Percentiles rank a stretch among this genome's conserved stretches.
phyloP scores from a whole-genome alignment of 148 eudicot species.

The Rheum nobile region DNA sequence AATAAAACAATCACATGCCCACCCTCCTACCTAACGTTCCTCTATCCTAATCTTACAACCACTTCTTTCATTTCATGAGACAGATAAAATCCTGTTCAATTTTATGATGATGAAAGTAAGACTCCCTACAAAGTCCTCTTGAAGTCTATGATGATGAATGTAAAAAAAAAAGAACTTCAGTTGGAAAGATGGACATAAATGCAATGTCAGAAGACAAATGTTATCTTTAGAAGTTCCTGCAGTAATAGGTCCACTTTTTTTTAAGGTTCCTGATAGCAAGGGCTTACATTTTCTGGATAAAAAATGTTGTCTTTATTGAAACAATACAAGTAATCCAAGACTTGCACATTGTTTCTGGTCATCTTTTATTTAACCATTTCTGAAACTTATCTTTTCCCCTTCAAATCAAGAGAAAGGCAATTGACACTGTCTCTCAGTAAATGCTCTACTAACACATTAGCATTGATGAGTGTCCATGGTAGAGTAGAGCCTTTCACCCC shows the following conservation, averaged over 20 bases:
- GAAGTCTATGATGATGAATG: neutral
- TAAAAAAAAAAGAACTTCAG: neutral
- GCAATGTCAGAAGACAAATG: neutral
- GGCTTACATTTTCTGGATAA: neutral
- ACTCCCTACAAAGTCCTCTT: neutral
- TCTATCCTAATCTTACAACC: too few species aligned
- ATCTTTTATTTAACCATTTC: neutral
- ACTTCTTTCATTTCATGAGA: neutral
- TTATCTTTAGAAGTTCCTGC: neutral
- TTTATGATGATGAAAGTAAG: neutral
- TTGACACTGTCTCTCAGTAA: neutral
- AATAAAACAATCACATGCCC: too few species aligned
- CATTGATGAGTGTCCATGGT: neutral
- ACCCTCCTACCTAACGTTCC: too few species aligned
- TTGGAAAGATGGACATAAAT: neutral
- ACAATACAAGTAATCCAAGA: neutral
- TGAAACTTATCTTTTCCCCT: neutral
- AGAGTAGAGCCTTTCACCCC: too few species aligned
- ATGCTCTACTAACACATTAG: neutral
- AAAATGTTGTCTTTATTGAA: neutral
- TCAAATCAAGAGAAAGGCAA: neutral
- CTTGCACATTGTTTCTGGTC: neutral
- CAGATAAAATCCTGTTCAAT: neutral
- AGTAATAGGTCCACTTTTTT: neutral
- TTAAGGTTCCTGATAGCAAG: neutral